Conservation (phyloP, 441 rosid genomes). For the Isatis lusitanica region DNA sequence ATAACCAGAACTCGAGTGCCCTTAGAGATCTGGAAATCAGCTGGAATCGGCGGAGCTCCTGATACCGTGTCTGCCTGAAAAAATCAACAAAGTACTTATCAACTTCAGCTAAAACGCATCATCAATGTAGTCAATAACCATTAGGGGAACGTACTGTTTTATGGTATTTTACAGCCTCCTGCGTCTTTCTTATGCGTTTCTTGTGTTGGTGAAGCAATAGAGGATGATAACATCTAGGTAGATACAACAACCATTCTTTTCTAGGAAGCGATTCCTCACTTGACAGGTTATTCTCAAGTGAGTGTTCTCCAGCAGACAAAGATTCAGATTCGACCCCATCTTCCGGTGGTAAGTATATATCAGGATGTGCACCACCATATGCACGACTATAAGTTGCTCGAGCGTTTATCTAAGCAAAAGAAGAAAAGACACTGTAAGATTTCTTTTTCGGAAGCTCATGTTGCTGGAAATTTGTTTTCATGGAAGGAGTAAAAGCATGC, state of each 20-base stretch:
- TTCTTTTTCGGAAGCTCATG: neutral
- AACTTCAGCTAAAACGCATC: slow-evolving; percentile 14
- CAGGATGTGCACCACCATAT: slow-evolving; percentile 75
- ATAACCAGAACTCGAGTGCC: slow-evolving; percentile 79
- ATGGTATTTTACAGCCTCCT: slow-evolving; percentile 51
- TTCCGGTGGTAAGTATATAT: slow-evolving; percentile 60
- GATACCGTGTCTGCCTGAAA: slow-evolving; percentile 57
- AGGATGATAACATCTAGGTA: slow-evolving; percentile 89
- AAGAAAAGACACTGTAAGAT: slow-evolving; percentile 12
- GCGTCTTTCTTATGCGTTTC: slow-evolving; percentile 53
- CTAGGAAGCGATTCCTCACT: slow-evolving; percentile 35
- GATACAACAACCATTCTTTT: slow-evolving; percentile 73
- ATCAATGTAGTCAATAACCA: slow-evolving; percentile 3
- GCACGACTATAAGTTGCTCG: slow-evolving; percentile 83
- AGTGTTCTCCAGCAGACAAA: slow-evolving; percentile 36
- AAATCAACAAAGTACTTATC: slow-evolving; percentile 25
- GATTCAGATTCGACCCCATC: slow-evolving; percentile 40
- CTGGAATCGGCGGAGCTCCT: slow-evolving; percentile 67
- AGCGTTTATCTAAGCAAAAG: slow-evolving; percentile 69
- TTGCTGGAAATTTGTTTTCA: too few species aligned
- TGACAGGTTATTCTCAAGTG: slow-evolving; percentile 35
- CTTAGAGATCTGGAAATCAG: slow-evolving; percentile 64
- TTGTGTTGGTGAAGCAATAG: slow-evolving; percentile 80
- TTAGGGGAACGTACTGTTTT: slow-evolving; percentile 50
- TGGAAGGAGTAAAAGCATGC: slow-evolving; percentile 9